phyloP scores from a whole-genome alignment of 805 yeast genomes.

The Kuraishia capsulata region DNA sequence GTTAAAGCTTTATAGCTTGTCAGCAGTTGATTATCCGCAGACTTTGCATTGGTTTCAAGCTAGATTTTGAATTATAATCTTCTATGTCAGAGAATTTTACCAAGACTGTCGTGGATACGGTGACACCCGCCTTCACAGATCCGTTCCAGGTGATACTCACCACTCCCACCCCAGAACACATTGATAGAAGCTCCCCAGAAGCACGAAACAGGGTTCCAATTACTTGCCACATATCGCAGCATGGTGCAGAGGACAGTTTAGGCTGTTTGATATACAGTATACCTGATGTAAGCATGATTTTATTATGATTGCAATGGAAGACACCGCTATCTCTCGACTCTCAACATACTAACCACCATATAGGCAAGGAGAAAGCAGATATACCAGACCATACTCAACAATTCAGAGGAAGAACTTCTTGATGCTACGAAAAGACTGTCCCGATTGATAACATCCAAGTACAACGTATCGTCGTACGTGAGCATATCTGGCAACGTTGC shows the following conservation, averaged over 20 bases:
- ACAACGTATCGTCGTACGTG: slow-evolving; percentile 33
- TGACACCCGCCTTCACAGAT: slow-evolving; percentile 2
- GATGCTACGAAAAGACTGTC: slow-evolving; percentile 36
- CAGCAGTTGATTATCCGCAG: too few relatives aligned
- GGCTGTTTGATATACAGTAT: slow-evolving; percentile 38
- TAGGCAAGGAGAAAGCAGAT: slow-evolving; percentile 14
- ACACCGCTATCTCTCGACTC: too few relatives aligned
- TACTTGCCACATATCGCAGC: slow-evolving; percentile 23
- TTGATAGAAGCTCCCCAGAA: not conserved
- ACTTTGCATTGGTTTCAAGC: too few relatives aligned
- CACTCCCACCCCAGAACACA: not conserved
- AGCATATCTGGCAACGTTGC: slow-evolving; percentile 30
- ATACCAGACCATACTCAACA: slow-evolving; percentile 33
- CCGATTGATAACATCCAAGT: slow-evolving; percentile 28
- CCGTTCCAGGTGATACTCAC: slow-evolving; percentile 3
- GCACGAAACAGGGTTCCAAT: slow-evolving; percentile 19
- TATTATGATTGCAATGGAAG: too few relatives aligned
- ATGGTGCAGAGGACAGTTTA: slow-evolving; percentile 20
- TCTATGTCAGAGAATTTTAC: too few relatives aligned
- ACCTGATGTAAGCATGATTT: slow-evolving; percentile 19
- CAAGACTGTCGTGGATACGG: not conserved
- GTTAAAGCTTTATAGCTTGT: too few relatives aligned
- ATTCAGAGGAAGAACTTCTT: slow-evolving; percentile 27
- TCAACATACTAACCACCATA: not conserved
- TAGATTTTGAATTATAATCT: too few relatives aligned